phyloP scores from a whole-genome alignment of 2,329 filamentous ascomycete genomes.

The Graphium sp. region DNA sequence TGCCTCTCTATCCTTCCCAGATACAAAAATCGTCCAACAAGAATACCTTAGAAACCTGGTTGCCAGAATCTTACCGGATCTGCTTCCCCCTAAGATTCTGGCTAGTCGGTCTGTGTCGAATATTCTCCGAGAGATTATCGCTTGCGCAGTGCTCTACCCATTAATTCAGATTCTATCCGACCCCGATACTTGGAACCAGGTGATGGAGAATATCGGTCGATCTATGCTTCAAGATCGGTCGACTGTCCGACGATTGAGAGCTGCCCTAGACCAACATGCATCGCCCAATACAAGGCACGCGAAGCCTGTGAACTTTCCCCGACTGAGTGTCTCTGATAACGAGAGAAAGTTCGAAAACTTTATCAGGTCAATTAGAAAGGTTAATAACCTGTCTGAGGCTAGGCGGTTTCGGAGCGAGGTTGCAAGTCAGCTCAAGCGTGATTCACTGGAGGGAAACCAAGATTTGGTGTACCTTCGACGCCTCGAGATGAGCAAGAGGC shows the following conservation, averaged over 20 bases:
- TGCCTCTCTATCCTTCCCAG: slow-evolving; percentile 65
- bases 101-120: slow-evolving; percentile 67
- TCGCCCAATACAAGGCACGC: slow-evolving; percentile 55
- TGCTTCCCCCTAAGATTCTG: slow-evolving; percentile 59
- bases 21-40: slow-evolving; percentile 73
- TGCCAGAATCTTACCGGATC: slow-evolving; percentile 50
- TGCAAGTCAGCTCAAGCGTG: slow-evolving; percentile 76
- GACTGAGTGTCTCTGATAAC: slow-evolving; percentile 64
- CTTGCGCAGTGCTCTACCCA: slow-evolving; percentile 78
- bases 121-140: slow-evolving; percentile 76
- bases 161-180: slow-evolving; percentile 68
- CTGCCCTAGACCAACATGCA: slow-evolving; percentile 85
- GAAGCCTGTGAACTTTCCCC: slow-evolving; percentile 56
- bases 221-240: slow-evolving; percentile 88
- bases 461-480: slow-evolving; percentile 78
- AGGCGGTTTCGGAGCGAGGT: slow-evolving; percentile 85
- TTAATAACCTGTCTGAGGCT: slow-evolving; percentile 84
- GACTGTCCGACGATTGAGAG: slow-evolving; percentile 79
- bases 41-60: slow-evolving; percentile 71
- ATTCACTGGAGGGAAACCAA: slow-evolving; percentile 59
- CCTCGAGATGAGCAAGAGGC: slow-evolving; percentile 77
- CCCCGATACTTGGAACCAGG: slow-evolving; percentile 93
- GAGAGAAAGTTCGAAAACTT: slow-evolving; percentile 92
- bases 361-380: slow-evolving; percentile 72
- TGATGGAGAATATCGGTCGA: slow-evolving; percentile 79